phyloP scores from a whole-genome alignment of 805 yeast genomes.

The Starmerella potacharoeniae region DNA sequence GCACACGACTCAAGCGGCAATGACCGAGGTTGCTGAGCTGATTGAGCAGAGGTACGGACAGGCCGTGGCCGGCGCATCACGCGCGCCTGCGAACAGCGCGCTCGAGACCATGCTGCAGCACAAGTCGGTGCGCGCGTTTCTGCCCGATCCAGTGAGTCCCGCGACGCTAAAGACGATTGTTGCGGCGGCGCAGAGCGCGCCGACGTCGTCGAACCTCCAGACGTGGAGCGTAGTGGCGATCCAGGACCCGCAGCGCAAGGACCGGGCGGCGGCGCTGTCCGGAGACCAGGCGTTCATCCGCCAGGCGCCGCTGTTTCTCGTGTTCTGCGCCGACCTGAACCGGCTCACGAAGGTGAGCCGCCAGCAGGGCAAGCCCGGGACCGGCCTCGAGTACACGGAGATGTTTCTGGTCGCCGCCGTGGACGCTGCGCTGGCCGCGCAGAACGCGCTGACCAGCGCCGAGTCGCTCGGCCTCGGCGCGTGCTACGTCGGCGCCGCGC shows the following conservation, averaged over 20 bases:
- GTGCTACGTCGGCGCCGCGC: background rate
- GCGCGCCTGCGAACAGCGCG: background rate
- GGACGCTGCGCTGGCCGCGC: background rate
- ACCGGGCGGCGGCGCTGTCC: background rate
- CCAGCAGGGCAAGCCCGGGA: background rate
- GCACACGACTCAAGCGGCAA: background rate
- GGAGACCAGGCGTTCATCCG: background rate
- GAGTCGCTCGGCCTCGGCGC: background rate
- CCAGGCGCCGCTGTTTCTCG: background rate
- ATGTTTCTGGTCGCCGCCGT: background rate
- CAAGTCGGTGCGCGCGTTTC: background rate
- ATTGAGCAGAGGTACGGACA: background rate
- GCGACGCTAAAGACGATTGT: background rate
- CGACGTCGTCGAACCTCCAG: background rate
- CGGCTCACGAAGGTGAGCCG: background rate
- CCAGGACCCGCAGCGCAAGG: background rate
- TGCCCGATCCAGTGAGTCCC: background rate
- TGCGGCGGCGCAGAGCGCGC: background rate
- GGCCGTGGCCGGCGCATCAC: background rate
- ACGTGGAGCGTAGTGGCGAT: background rate
- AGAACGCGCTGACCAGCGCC: background rate
- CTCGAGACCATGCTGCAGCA: background rate
- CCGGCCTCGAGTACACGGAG: background rate
- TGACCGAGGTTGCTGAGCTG: background rate
- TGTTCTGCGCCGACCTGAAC: background rate